These are phyloP conservation scores for Daldinia childiae DNA, from an alignment of 495 filamentous ascomycete genomes.

Conservation along the genomic window DNA sequence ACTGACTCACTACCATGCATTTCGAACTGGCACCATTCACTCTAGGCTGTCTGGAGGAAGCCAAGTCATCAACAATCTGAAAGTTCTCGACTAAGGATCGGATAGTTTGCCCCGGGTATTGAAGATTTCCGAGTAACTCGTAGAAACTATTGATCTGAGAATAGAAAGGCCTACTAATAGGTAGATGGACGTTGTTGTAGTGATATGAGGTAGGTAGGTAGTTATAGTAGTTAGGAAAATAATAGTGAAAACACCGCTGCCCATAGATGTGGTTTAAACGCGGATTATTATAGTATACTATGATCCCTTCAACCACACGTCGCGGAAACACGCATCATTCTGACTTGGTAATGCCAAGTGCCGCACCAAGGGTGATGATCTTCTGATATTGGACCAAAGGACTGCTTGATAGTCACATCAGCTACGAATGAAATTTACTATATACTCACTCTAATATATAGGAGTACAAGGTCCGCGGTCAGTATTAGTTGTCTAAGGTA, in stretches of 20 bases:
- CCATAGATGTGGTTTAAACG: background rate
- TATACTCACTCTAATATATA: constrained; percentile 16
- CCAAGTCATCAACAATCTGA: background rate
- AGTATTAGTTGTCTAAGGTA: constrained; percentile 1
- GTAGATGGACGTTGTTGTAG: background rate
- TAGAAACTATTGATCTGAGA: background rate
- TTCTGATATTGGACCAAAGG: constrained; percentile 16
- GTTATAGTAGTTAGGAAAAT: background rate
- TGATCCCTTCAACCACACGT: background rate
- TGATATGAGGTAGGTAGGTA: background rate
- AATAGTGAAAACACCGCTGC: constrained; percentile 4
- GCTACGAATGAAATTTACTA: constrained; percentile 14
- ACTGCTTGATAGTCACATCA: background rate
- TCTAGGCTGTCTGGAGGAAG: background rate
- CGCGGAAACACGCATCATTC: constrained; percentile 1
- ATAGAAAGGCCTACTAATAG: background rate
- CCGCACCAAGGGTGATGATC: constrained; percentile 6
- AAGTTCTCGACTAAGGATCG: background rate
- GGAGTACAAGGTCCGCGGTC: constrained; percentile 1
- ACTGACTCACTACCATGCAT: constrained; percentile 29
- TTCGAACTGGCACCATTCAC: constrained; percentile 5
- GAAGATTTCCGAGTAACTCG: background rate
- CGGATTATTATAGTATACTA: constrained; percentile 17
- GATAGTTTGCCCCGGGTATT: background rate
- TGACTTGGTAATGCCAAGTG: background rate